Percentiles rank a stretch among this genome's conserved stretches.
Conservation (phyloP, 176 grass and related monocot genomes). For the Oryza coarctata region DNA sequence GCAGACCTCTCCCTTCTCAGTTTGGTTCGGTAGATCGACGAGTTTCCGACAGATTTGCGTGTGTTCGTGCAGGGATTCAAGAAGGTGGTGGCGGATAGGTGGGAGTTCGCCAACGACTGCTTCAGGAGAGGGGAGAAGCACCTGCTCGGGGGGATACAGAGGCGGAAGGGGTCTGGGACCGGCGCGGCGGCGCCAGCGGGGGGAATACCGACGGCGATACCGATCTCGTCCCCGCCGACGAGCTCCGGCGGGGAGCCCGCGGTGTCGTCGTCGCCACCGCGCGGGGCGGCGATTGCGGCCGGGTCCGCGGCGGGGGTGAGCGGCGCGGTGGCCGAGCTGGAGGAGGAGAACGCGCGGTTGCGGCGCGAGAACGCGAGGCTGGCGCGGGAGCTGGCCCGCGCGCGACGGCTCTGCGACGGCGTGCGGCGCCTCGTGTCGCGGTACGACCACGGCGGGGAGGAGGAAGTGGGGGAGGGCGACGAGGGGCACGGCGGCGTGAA, state of each 20-base stretch:
- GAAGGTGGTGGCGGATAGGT: constrained; percentile 71
- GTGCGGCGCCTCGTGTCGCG: constrained; percentile 59
- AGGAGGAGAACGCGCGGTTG: constrained; percentile 76
- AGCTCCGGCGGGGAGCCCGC: constrained; percentile 67
- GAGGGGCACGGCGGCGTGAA: background rate
- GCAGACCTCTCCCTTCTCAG: background rate
- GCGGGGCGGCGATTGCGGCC: background rate
- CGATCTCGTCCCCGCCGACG: constrained; percentile 47
- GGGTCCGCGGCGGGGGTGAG: background rate
- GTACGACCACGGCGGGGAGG: constrained; percentile 32
- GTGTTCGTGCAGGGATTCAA: constrained; percentile 56
- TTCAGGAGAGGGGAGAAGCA: constrained; percentile 71
- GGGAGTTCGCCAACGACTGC: constrained; percentile 84
- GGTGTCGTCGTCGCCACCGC: constrained; percentile 47
- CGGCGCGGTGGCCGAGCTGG: constrained; percentile 45
- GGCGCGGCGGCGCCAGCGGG: background rate
- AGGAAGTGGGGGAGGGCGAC: constrained; percentile 12
- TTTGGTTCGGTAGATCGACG: constrained; percentile 12
- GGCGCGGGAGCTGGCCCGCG: constrained; percentile 62
- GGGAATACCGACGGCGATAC: constrained; percentile 20
- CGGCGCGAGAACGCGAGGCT: constrained; percentile 75
- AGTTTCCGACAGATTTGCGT: background rate
- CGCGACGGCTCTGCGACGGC: constrained; percentile 60
- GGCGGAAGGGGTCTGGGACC: constrained; percentile 46
- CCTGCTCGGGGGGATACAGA: constrained; percentile 69